Percentiles rank a stretch among this genome's conserved stretches.
Conservation (phyloP, 176 grass and related monocot genomes). For the Themeda triandra region DNA sequence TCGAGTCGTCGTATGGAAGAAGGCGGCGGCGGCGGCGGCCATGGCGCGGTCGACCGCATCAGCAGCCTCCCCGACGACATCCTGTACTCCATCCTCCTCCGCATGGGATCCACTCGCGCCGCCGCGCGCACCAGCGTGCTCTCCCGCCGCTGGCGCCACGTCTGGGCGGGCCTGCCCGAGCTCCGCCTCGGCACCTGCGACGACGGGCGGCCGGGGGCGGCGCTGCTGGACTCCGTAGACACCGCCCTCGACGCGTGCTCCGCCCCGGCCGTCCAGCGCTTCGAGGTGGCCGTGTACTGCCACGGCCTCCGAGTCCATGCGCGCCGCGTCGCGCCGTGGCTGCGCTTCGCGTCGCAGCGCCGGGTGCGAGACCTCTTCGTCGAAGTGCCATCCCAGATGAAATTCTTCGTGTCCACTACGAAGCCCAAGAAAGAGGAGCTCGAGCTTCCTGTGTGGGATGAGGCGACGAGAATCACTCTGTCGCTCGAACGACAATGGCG, state of each 20-base stretch:
- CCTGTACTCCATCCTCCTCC: neutral
- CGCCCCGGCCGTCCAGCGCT: neutral
- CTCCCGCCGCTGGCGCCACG: neutral
- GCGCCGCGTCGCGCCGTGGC: neutral
- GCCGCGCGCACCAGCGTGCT: neutral
- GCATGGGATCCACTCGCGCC: neutral
- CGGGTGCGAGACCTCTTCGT: neutral
- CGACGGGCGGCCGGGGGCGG: neutral
- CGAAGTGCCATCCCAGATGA: neutral
- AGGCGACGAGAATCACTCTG: neutral
- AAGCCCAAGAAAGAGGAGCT: neutral
- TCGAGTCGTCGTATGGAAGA: neutral
- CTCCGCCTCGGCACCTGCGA: neutral
- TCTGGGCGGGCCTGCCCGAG: neutral
- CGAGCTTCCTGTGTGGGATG: neutral
- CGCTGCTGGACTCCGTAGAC: neutral
- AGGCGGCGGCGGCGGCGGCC: neutral
- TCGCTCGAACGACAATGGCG: neutral
- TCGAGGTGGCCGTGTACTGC: neutral
- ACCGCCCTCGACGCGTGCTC: neutral
- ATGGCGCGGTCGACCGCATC: neutral
- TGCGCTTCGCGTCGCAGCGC: neutral
- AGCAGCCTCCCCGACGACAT: conserved; percentile 2
- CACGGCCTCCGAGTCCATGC: neutral
- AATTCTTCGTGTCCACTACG: neutral